Conservation (phyloP, 208 protist species). For the Trypanosoma conorhini region DNA sequence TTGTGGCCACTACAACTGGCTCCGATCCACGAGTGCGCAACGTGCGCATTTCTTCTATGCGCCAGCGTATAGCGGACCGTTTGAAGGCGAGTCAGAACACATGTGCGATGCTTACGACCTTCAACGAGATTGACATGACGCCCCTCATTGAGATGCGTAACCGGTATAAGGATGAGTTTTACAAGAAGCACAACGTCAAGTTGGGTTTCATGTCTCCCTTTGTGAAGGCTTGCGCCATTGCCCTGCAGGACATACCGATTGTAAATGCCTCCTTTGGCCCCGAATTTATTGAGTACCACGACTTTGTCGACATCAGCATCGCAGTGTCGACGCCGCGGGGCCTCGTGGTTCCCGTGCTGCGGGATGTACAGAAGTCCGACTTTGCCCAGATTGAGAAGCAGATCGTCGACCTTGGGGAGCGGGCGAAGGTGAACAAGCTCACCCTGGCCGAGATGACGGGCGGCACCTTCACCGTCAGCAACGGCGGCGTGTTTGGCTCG, state of each 20-base stretch:
- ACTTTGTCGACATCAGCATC: constrained; percentile 98
- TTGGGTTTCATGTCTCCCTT: constrained; percentile 99
- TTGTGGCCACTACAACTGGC: constrained; percentile 33
- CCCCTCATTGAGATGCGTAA: constrained; percentile 94
- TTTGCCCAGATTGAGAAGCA: constrained; percentile 97
- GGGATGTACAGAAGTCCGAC: constrained; percentile 95
- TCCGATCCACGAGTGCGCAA: constrained; percentile 78
- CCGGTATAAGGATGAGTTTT: constrained; percentile 98
- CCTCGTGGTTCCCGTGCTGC: constrained; percentile 97
- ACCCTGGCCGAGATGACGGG: constrained; percentile 98
- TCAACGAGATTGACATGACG: constrained; percentile 99
- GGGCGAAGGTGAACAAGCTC: constrained; percentile 92
- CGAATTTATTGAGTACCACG: constrained; percentile 97
- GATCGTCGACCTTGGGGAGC: constrained; percentile 92
- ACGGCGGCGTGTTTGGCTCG: constrained; percentile 98
- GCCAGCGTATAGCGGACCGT: constrained; percentile 95
- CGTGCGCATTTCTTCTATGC: constrained; percentile 95
- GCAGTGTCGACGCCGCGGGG: constrained; percentile 98
- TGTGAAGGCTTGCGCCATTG: constrained; percentile 95
- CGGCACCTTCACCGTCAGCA: constrained; percentile 99
- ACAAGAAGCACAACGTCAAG: constrained; percentile 98
- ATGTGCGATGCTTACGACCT: constrained; percentile 98
- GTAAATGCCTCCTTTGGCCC: constrained; percentile 97
- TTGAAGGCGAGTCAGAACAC: constrained; percentile 99
- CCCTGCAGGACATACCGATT: constrained; percentile 95